Evolutionary conservation across 2,329 filamentous ascomycete species (phyloP), one percentile per base, ranked within the genome.

Genomic region (Cladophialophora immunda): DNA sequence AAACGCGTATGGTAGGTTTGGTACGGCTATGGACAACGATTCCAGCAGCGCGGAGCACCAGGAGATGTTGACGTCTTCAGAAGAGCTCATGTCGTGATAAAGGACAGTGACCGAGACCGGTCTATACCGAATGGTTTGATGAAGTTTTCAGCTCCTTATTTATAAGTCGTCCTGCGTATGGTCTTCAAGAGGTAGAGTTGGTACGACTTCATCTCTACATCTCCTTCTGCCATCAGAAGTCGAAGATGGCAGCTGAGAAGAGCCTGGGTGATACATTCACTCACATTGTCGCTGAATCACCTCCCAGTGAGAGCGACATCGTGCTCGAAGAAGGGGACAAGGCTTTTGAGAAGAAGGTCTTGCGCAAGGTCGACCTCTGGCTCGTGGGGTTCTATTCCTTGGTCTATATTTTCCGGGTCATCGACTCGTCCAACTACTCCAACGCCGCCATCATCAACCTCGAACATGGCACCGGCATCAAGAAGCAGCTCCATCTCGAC

Each of bases 301-400:
- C 45, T 61, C n/a, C 29, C n/a, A 54, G 36, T 47, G 41, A 27
- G 27, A 27, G 22, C 11, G 41, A 19, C 22, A 34, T 32, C 9
- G 15, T 32, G 19, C 27, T 53, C 22, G 34, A 41, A 17, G 58
- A 50, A 11, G 32, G 50, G 11, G 61, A 62, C 29, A 29, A 47
- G 22, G 36, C 50, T n/a, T 53, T 78, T 6, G 74, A 77, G 57
- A 78, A 74, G 61, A 34, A 36, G 53, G 60, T 61, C 22, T 22
- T 62, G 38, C 59, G 59, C 32, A 66, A 66, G 60, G 53, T 68
- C 53, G 66, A 59, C 50, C 50, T 67, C 34, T 72, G 67, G 70
- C 61, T 68, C n/a, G 66, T 68, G 15, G 66, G 66, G 13, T 68
- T 68, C 47, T 72, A 72, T 47, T 70, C 68, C 5, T 30, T 69